A percentile compares a stretch with the other conserved stretches of the same genome.
These are phyloP conservation scores for Apiospora pterosperma DNA, from an alignment of 2,329 filamentous ascomycete genomes.

Conservation along the genomic window DNA sequence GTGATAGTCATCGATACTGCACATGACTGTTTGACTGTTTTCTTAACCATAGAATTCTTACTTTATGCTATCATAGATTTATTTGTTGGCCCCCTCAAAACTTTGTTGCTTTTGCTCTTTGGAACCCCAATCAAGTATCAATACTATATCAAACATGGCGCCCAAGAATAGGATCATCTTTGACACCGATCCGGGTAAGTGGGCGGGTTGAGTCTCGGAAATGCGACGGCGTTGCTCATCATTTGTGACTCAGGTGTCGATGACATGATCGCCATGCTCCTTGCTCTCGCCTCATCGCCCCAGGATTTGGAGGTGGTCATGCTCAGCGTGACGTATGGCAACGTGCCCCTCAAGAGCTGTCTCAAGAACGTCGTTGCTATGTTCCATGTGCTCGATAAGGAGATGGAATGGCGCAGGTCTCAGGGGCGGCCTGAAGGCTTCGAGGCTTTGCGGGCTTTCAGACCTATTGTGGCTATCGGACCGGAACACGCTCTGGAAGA, in stretches of 20 bases:
- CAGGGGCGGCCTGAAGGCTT: slow-evolving; percentile 69
- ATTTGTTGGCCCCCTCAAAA: background rate
- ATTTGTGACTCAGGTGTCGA: slow-evolving; percentile 69
- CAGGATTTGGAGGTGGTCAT: slow-evolving; percentile 85
- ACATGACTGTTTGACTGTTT: background rate
- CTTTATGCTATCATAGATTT: too few relatives aligned
- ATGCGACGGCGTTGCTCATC: slow-evolving; percentile 9
- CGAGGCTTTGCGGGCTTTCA: slow-evolving; percentile 65
- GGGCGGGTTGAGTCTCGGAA: background rate
- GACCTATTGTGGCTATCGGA: slow-evolving; percentile 83
- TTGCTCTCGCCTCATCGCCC: slow-evolving; percentile 76
- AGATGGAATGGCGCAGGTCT: slow-evolving; percentile 76
- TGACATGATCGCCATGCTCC: slow-evolving; percentile 82
- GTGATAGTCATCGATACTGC: background rate
- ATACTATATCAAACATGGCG: slow-evolving; percentile 46
- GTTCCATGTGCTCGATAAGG: slow-evolving; percentile 89
- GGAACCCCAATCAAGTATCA: slow-evolving; percentile 8
- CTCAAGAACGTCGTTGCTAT: slow-evolving; percentile 84
- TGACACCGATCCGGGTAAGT: slow-evolving; percentile 82
- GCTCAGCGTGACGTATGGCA: slow-evolving; percentile 89
- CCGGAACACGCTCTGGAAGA: slow-evolving; percentile 83
- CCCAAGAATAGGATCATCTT: slow-evolving; percentile 81
- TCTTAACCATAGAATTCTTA: background rate
- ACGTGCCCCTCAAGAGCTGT: slow-evolving; percentile 84
- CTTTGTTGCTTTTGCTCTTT: slow-evolving; percentile 11